phyloP scores from a whole-genome alignment of 73 alveolate genomes.

The Uronychia setigera region DNA sequence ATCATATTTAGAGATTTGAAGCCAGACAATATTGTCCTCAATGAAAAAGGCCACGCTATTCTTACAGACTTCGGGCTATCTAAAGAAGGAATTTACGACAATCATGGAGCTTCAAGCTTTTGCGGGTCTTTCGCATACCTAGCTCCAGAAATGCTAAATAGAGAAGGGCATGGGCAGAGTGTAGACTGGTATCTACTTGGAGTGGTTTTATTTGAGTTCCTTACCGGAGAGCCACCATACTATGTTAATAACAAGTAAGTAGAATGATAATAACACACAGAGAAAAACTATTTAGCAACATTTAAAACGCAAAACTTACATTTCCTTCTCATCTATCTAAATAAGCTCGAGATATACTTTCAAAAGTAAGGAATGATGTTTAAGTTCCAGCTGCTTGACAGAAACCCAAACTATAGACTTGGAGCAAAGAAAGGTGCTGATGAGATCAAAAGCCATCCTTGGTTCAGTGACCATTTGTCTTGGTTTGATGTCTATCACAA shows the following conservation, averaged over 20 bases:
- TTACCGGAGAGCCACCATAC: conserved; percentile 71
- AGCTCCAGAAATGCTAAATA: conserved; percentile 72
- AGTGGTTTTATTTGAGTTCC: conserved; percentile 70
- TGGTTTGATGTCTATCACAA: too few species aligned
- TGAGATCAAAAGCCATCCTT: conserved; percentile 74
- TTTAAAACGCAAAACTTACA: conserved; percentile 69
- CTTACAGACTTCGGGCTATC: conserved; percentile 92
- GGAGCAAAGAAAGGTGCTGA: conserved; percentile 59
- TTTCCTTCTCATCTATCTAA: too few species aligned
- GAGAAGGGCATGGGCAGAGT: conserved; percentile 67
- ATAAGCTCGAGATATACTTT: too few species aligned
- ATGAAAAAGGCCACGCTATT: conserved; percentile 92
- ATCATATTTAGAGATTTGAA: conserved; percentile 95
- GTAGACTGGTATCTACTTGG: conserved; percentile 77
- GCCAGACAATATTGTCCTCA: conserved; percentile 95
- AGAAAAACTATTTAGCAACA: conserved; percentile 80
- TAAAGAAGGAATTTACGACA: conserved; percentile 61
- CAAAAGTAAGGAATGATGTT: too few species aligned
- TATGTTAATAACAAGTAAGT: conserved; percentile 76
- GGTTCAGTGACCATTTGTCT: conserved; percentile 80
- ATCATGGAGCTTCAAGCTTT: conserved; percentile 67
- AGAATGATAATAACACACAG: too few species aligned
- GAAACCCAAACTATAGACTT: conserved; percentile 50
- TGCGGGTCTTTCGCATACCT: conserved; percentile 76
- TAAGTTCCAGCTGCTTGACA: conserved; percentile 18